Evolutionary conservation across 371 early-diverging fungal species (phyloP), one percentile per base, ranked within the genome.

Genomic region (Mucor plumbeus): DNA sequence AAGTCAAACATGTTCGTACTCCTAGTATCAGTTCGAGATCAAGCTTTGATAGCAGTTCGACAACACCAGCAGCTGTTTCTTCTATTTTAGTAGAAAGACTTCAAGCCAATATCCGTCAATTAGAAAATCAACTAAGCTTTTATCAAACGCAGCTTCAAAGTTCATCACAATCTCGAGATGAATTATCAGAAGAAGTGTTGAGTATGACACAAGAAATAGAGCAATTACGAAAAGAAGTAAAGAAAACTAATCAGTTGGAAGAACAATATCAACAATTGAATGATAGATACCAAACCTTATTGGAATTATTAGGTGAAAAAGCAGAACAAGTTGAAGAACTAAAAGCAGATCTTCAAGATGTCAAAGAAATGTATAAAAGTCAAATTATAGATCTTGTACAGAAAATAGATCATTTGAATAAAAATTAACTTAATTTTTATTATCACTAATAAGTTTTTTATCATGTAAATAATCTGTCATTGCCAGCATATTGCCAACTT

Each of bases 281-380:
- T 58, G 57, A 76, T 73, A 68, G 94, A 59, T 91, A 95, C 67
- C 79, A 85, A 55, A 89, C 93, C 6, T 90, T 92, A 13, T 75
- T 97, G 5, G 96, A 94, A 74, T 74, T 97, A 72, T 74, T 97
- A 43, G 97, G 97, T 14, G 96, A 95, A 73, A 88, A 90, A 68
- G 93, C 94, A 14, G 97, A 97, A 69, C 87, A 88, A 62, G 91
- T 94, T 13, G 85, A 90, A 55, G 97, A 97, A 57, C 77, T 96
- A 15, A 82, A 89, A 67, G 90, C 88, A 4, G 95, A 95, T 74
- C 86, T 97, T 48, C 69, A 68, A 3, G 97, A 97, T 68, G 88
- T 95, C 67, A 94, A 91, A 69, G 88, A 82, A 41, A 87, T 87
- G 68, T 95, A 91, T 76, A 80, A 87, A 35, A 81, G 77, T 44